These are phyloP conservation scores for Lepidopterella palustris DNA, from an alignment of 495 filamentous ascomycete genomes.

Conservation along the genomic window DNA sequence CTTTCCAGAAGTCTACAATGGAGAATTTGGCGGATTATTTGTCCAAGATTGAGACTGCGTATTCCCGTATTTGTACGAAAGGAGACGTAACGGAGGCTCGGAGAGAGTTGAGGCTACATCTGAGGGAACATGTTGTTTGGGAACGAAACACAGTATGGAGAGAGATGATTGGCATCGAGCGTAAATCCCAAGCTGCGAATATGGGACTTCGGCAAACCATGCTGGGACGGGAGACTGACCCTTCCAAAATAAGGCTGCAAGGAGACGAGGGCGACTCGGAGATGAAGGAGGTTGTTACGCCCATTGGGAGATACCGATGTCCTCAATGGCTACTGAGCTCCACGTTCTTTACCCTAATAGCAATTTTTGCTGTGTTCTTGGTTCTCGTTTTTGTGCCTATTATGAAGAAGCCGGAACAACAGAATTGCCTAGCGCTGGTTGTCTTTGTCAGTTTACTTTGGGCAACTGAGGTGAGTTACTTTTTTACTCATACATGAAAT, in stretches of 20 bases:
- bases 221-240: slow-evolving; percentile 67
- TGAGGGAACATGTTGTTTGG: slow-evolving; percentile 97
- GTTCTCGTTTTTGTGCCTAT: slow-evolving; percentile 66
- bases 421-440: slow-evolving; percentile 91
- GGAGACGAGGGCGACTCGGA: slow-evolving; percentile 63
- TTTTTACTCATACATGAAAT: not conserved
- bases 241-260: slow-evolving; percentile 63
- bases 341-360: slow-evolving; percentile 69
- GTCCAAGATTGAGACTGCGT: slow-evolving; percentile 63
- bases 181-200: slow-evolving; percentile 91
- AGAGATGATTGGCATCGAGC: slow-evolving; percentile 97
- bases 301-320: slow-evolving; percentile 66
- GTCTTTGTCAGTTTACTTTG: slow-evolving; percentile 91
- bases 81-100: slow-evolving; percentile 68
- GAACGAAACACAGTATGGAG: slow-evolving; percentile 98
- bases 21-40: slow-evolving; percentile 64
- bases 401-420: slow-evolving; percentile 78
- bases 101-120: slow-evolving; percentile 80
- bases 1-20: slow-evolving; percentile 68
- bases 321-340: slow-evolving; percentile 79
- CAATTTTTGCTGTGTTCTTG: slow-evolving; percentile 65
- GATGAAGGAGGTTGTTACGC: slow-evolving; percentile 68
- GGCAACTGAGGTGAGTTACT: slow-evolving; percentile 81
- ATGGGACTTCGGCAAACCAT: slow-evolving; percentile 74
- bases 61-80: slow-evolving; percentile 72